Evolutionary conservation across 208 protist genomes (phyloP).

Genomic region (Trypanosoma lewisi): DNA sequence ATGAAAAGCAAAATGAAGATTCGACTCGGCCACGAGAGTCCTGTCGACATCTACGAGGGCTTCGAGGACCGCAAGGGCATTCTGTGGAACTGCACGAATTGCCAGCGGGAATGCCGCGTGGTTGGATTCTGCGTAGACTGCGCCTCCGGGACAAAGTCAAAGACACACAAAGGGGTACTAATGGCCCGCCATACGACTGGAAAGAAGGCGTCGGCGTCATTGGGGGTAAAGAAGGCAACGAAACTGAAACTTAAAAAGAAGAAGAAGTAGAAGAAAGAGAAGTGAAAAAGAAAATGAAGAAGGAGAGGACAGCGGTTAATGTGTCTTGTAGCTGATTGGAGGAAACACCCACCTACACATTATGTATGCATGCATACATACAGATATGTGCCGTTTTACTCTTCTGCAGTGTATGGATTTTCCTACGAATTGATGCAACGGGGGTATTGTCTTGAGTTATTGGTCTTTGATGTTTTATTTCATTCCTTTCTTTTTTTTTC

Average conservation of each 20-base stretch:
- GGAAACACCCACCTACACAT: too few species aligned
- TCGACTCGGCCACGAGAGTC: slow-evolving; percentile 78
- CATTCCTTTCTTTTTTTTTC: too few species aligned
- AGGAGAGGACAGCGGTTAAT: too few species aligned
- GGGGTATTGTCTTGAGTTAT: too few species aligned
- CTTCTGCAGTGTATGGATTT: too few species aligned
- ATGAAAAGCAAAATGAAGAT: slow-evolving; percentile 93
- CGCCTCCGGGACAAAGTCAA: slow-evolving; percentile 62
- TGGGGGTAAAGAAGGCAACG: slow-evolving; percentile 34
- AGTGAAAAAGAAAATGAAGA: too few species aligned
- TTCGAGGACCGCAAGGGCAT: slow-evolving; percentile 86
- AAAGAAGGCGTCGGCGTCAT: slow-evolving; percentile 29
- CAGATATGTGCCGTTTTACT: not conserved
- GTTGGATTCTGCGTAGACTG: slow-evolving; percentile 88
- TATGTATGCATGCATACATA: not conserved
- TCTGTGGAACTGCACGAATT: slow-evolving; percentile 75
- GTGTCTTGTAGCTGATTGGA: too few species aligned
- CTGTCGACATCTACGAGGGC: slow-evolving; percentile 81
- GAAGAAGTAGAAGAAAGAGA: slow-evolving; percentile 23
- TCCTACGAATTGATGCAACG: too few species aligned
- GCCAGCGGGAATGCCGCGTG: slow-evolving; percentile 62
- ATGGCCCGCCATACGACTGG: slow-evolving; percentile 45
- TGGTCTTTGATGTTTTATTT: too few species aligned
- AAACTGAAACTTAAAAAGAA: slow-evolving; percentile 31
- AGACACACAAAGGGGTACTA: slow-evolving; percentile 47